Conservation (phyloP, 805 yeast genomes). For the Clavispora santaluciae region DNA sequence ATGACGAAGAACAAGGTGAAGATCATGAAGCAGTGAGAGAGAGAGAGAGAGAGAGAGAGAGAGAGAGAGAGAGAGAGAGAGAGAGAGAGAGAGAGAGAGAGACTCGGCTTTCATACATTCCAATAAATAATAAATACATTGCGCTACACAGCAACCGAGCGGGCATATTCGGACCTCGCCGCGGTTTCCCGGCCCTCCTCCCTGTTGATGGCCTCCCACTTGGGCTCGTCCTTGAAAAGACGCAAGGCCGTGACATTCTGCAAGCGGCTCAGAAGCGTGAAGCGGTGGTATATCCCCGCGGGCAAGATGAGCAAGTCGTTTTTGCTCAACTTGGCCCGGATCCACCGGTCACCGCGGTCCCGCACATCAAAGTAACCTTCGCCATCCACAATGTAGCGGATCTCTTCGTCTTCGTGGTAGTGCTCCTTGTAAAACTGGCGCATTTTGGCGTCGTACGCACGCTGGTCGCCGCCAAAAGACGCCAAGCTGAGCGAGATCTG, state of each 20-base stretch:
- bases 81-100: background rate
- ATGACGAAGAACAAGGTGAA: constrained; percentile 39
- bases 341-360: constrained; percentile 61
- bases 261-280: constrained; percentile 58
- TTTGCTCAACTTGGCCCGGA: constrained; percentile 59
- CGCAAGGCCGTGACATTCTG: constrained; percentile 74
- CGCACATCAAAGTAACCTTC: constrained; percentile 90
- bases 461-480: constrained; percentile 54
- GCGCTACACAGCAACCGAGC: constrained; percentile 14
- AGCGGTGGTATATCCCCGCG: constrained; percentile 91
- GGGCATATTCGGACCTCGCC: constrained; percentile 33
- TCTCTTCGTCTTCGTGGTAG: constrained; percentile 95
- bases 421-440: constrained; percentile 76
- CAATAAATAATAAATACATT: background rate
- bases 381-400: constrained; percentile 84
- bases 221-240: constrained; percentile 90
- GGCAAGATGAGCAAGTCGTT: constrained; percentile 76
- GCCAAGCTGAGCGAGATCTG: constrained; percentile 54
- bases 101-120: background rate
- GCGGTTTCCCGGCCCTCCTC: constrained; percentile 37
- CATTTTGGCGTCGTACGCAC: constrained; percentile 59
- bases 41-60: background rate
- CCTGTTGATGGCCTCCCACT: constrained; percentile 85
- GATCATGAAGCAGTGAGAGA: constrained; percentile 26
- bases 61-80: background rate